Percentiles rank a stretch among this genome's conserved stretches.
These are phyloP conservation scores for Xylariaceae sp. DNA, from an alignment of 2,329 filamentous ascomycete genomes.

Conservation along the genomic window DNA sequence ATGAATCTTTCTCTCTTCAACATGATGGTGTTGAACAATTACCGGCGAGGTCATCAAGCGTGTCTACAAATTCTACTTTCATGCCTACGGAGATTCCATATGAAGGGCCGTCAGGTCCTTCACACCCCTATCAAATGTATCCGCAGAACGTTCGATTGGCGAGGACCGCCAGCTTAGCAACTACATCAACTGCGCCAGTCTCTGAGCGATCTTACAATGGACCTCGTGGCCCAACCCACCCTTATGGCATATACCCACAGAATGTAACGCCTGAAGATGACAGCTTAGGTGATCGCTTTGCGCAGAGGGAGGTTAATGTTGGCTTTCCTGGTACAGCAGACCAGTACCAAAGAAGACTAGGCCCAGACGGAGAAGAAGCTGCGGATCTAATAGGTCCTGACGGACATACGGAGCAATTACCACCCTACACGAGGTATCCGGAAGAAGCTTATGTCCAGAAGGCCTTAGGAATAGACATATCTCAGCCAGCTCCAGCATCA, in stretches of 20 bases:
- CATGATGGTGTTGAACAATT: slow-evolving; percentile 51
- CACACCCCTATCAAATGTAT: slow-evolving; percentile 86
- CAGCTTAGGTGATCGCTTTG: slow-evolving; percentile 42
- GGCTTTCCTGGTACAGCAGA: slow-evolving; percentile 74
- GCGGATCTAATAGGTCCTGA: slow-evolving; percentile 86
- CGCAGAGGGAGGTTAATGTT: slow-evolving; percentile 61
- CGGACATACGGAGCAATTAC: slow-evolving; percentile 88
- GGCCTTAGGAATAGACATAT: slow-evolving; percentile 42
- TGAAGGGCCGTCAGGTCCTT: slow-evolving; percentile 73
- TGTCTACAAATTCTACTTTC: slow-evolving; percentile 46
- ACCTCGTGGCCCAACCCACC: slow-evolving; percentile 75
- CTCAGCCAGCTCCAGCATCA: slow-evolving; percentile 22
- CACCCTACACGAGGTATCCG: slow-evolving; percentile 89
- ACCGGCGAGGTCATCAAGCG: slow-evolving; percentile 40
- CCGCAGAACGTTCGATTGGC: slow-evolving; percentile 66
- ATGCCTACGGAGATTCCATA: slow-evolving; percentile 67
- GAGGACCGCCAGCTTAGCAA: slow-evolving; percentile 69
- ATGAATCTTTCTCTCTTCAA: slow-evolving; percentile 58
- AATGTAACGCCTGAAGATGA: slow-evolving; percentile 67
- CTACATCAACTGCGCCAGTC: slow-evolving; percentile 69
- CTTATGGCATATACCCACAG: slow-evolving; percentile 86
- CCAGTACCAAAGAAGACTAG: slow-evolving; percentile 73
- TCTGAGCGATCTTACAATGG: slow-evolving; percentile 64
- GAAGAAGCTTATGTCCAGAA: slow-evolving; percentile 71
- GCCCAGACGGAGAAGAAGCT: slow-evolving; percentile 83